Conservation (phyloP, 139 green algal genomes). For the Coelastrella sp. region DNA sequence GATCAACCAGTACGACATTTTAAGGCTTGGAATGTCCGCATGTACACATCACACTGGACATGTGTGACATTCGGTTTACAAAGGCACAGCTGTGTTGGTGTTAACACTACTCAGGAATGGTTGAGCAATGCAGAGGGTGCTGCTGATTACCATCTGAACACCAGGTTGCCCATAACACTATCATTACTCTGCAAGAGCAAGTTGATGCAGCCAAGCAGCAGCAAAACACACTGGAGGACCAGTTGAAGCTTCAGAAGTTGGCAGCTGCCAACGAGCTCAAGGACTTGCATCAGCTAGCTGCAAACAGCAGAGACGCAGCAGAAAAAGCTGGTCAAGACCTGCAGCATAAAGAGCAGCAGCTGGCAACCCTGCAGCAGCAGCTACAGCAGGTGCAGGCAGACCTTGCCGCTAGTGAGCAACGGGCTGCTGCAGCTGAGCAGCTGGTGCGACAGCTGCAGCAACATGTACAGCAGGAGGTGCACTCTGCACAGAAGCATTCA, state of each 20-base stretch:
- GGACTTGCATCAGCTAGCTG: not conserved
- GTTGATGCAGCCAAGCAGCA: no score
- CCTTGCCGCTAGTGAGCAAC: not conserved
- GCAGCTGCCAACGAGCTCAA: not conserved
- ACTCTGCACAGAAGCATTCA: not conserved
- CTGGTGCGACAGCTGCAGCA: slow-evolving; percentile 15
- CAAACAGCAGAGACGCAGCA: not conserved
- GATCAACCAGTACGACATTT: no score
- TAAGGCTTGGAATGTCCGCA: no score
- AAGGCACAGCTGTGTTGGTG: no score
- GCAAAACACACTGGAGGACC: not conserved
- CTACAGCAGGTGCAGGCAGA: not conserved
- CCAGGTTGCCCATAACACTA: no score
- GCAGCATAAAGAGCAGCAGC: not conserved
- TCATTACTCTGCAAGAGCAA: no score
- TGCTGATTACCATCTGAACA: no score
- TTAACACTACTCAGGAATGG: no score
- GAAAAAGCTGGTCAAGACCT: no score
- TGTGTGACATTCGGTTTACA: no score
- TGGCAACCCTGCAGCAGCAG: slow-evolving; percentile 26
- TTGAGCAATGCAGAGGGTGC: no score
- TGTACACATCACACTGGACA: not conserved
- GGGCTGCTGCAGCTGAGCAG: not conserved
- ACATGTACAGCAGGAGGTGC: not conserved
- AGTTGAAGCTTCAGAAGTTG: not conserved